Evolutionary conservation across 768 basidiomycete genomes (phyloP).

Genomic region (Serendipita sp.): DNA sequence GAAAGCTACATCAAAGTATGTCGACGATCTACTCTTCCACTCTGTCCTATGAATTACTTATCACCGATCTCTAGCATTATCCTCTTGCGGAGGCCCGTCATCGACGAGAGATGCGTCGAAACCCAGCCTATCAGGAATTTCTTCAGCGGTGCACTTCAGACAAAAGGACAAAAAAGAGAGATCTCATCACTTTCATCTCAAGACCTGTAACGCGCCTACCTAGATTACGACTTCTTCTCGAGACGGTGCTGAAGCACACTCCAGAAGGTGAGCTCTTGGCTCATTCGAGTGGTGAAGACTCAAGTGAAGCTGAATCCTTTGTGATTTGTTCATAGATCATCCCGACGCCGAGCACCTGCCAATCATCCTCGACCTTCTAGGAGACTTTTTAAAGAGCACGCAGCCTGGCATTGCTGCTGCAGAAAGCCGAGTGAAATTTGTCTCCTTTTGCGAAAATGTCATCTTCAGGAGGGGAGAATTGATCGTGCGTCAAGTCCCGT

Average conservation of each 20-base stretch:
- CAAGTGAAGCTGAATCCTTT: not conserved
- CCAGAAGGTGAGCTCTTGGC: not conserved
- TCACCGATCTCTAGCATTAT: slow-evolving; percentile 33
- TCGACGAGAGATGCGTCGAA: slow-evolving; percentile 56
- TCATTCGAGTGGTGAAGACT: not conserved
- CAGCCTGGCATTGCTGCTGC: slow-evolving; percentile 87
- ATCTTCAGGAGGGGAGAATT: slow-evolving; percentile 66
- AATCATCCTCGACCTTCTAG: slow-evolving; percentile 49
- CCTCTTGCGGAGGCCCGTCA: slow-evolving; percentile 74
- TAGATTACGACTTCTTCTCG: slow-evolving; percentile 56
- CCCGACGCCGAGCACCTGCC: slow-evolving; percentile 67
- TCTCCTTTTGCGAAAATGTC: slow-evolving; percentile 63
- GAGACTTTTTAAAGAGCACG: slow-evolving; percentile 63
- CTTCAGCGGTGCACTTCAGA: slow-evolving; percentile 46
- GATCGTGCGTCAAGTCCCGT: slow-evolving; percentile 37
- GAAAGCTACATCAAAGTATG: slow-evolving; percentile 58
- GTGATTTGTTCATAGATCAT: slow-evolving; percentile 37
- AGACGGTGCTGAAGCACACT: slow-evolving; percentile 51
- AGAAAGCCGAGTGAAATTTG: slow-evolving; percentile 78
- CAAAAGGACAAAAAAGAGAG: slow-evolving; percentile 55
- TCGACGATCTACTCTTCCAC: not conserved
- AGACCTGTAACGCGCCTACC: slow-evolving; percentile 83
- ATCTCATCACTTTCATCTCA: slow-evolving; percentile 67
- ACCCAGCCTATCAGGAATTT: slow-evolving; percentile 51
- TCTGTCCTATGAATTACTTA: not conserved